A percentile compares a stretch with the other conserved stretches of the same genome.
Conservation (phyloP, 2,329 filamentous ascomycete species). For the Neofusicoccum ribis region DNA sequence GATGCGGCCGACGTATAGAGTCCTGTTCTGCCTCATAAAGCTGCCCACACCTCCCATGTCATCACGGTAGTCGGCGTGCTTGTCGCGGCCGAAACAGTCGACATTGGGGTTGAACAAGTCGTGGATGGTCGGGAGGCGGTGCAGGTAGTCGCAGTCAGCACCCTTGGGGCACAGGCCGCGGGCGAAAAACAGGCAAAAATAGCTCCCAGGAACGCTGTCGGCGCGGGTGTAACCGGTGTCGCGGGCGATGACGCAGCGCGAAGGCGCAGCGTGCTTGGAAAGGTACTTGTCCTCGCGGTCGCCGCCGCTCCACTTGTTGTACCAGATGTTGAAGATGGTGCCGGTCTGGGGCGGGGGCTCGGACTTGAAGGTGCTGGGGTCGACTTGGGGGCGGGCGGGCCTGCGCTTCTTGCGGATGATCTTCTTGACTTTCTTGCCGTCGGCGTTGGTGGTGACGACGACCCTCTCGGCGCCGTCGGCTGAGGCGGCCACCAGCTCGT, state of each 20-base stretch:
- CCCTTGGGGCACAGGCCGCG: slow-evolving; percentile 81
- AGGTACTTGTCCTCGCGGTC: slow-evolving; percentile 91
- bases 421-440: slow-evolving; percentile 75
- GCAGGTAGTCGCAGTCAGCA: slow-evolving; percentile 90
- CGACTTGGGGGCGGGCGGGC: slow-evolving; percentile 87
- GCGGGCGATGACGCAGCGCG: slow-evolving; percentile 80
- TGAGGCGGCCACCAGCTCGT: neutral
- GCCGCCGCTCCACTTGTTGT: slow-evolving; percentile 97
- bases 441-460: slow-evolving; percentile 34
- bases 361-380: slow-evolving; percentile 76
- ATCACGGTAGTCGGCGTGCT: slow-evolving; percentile 88
- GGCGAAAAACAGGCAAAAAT: slow-evolving; percentile 91
- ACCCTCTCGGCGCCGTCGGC: slow-evolving; percentile 21
- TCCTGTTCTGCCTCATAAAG: slow-evolving; percentile 92
- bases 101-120: slow-evolving; percentile 93
- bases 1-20: slow-evolving; percentile 89
- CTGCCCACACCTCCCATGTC: slow-evolving; percentile 97
- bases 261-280: slow-evolving; percentile 76
- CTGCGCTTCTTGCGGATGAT: slow-evolving; percentile 88
- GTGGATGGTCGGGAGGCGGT: slow-evolving; percentile 80
- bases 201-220: slow-evolving; percentile 62
- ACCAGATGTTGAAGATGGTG: slow-evolving; percentile 77
- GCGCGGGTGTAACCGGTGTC: slow-evolving; percentile 56
- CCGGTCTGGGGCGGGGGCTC: slow-evolving; percentile 90
- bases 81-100: slow-evolving; percentile 93